Percentiles rank a stretch among this genome's conserved stretches.
phyloP scores from a whole-genome alignment of 2,329 filamentous ascomycete species.

The Fusarium sublunatum region DNA sequence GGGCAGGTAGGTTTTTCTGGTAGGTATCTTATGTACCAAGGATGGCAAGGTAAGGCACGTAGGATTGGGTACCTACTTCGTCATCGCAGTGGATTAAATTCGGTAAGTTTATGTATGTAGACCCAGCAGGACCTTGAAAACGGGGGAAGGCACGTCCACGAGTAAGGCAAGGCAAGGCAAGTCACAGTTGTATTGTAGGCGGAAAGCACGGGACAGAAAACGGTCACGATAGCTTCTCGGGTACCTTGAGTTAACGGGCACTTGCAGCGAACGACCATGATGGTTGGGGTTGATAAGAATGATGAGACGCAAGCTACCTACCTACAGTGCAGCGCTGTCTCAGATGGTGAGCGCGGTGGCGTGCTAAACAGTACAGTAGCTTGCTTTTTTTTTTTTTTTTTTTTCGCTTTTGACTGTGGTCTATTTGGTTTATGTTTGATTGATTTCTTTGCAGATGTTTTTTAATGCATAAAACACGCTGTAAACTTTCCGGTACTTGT shows the following conservation, averaged over 20 bases:
- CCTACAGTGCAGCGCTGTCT: constrained; percentile 6
- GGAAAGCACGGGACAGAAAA: constrained; percentile 11
- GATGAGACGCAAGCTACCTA: constrained; percentile 11
- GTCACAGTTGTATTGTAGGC: not conserved
- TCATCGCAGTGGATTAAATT: constrained; percentile 30
- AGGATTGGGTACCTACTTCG: constrained; percentile 31
- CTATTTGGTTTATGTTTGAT: constrained; percentile 26
- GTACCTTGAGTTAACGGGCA: constrained; percentile 4
- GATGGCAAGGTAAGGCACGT: not conserved
- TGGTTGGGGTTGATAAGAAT: constrained; percentile 4
- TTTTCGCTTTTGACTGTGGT: constrained; percentile 24
- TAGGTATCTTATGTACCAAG: too few relatives aligned
- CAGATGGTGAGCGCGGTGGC: constrained; percentile 34
- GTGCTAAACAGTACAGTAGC: constrained; percentile 21
- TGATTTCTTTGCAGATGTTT: constrained; percentile 15
- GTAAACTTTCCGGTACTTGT: too few relatives aligned
- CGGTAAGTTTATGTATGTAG: constrained; percentile 14
- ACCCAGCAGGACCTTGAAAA: constrained; percentile 13
- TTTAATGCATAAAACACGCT: constrained; percentile 26
- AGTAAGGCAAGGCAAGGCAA: constrained; percentile 1
- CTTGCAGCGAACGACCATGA: not conserved
- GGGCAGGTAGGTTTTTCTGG: constrained; percentile 16
- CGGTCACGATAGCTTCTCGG: constrained; percentile 33
- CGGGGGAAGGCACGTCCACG: constrained; percentile 1
- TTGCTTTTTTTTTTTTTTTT: constrained; percentile 23